Base-by-base conservation (phyloP, 2,329 filamentous ascomycete genomes). In the Aspergillus sp. region DNA sequence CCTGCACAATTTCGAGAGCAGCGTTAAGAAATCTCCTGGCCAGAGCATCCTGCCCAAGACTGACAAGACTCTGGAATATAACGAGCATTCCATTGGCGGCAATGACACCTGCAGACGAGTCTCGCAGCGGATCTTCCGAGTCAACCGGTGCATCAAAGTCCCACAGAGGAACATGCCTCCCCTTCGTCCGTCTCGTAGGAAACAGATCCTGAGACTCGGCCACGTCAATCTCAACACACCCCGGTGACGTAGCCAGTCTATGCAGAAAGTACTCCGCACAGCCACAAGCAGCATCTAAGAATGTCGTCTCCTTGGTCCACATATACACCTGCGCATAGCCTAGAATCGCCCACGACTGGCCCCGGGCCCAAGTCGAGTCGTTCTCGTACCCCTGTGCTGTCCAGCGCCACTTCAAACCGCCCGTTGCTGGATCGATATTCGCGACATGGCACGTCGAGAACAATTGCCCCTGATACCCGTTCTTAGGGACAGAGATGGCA, bases 11-110 rank as follows among this genome's bases (percentile, higher is more conserved):
- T 1, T 20, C 12, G 13, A 63, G 39, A 2, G 61, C 63, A 12
- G 51, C 44, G 1, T 53, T 30, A 1, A 57, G 50, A 15, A 58
- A 65, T 2, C 54, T 42, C 4, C 47, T 24, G 3, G 58, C 56
- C 4, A 53, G 41, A 2, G 7, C 37, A 3, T 50, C 34, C 12
- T 59, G 40, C 2, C 51, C 51, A 15, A 53, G 37, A 2, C 53
- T 44, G 15, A 45, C 19, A 20, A 67, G 48, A 5, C 39, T 40
- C 56, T 77, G 73, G 17, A 73, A 70, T 6, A 78, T 70, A 8
- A 77, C 61, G 5, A 79, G 50, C 3, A 79, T 51, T 0, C 76
- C 77, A 49, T 79, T 78, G 0, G 75, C 76, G 1, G 76, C 73
- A 27, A 78, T 73, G 4, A 76, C 68, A 0, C 72, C 77, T 0